Percentiles rank a stretch among this genome's conserved stretches.
Conservation (phyloP, 306 rosid species). For the Vigna nakashimae region DNA sequence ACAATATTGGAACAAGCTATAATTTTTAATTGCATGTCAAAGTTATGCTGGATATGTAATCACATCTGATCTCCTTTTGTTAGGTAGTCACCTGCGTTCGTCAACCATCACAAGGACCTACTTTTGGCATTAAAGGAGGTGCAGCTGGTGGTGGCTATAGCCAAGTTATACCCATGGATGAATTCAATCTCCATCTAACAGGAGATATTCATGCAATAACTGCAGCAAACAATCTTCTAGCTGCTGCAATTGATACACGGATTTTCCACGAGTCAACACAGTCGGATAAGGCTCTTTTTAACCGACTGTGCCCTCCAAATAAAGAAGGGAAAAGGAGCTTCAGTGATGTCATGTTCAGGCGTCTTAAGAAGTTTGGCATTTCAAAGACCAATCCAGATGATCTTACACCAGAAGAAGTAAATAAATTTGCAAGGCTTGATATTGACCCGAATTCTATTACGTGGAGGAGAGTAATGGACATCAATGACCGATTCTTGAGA, state of each 20-base stretch:
- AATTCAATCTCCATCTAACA: conserved; percentile 96
- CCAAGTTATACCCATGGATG: conserved; percentile 99
- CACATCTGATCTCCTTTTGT: conserved; percentile 33
- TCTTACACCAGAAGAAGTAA: conserved; percentile 85
- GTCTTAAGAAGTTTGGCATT: conserved; percentile 79
- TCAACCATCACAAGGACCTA: conserved; percentile 99
- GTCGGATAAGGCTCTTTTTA: conserved; percentile 93
- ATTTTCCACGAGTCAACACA: conserved; percentile 92
- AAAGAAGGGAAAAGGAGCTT: conserved; percentile 91
- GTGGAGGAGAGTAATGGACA: conserved; percentile 98
- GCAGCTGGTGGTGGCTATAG: conserved; percentile 99
- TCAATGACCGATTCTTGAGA: conserved; percentile 91
- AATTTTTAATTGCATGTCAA: conserved; percentile 21
- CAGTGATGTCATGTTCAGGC: conserved; percentile 80
- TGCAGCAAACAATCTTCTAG: conserved; percentile 96
- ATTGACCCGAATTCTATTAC: conserved; percentile 84
- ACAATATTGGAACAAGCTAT: neutral
- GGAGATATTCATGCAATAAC: conserved; percentile 99
- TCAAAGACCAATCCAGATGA: conserved; percentile 88
- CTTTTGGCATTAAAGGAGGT: conserved; percentile 99
- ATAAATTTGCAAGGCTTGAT: conserved; percentile 91
- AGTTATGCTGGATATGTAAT: conserved; percentile 31
- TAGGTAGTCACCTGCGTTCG: conserved; percentile 97
- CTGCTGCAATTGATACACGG: conserved; percentile 96
- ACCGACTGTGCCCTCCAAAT: conserved; percentile 89